phyloP scores from a whole-genome alignment of 2,329 filamentous ascomycete species.

The Nemania serpens region DNA sequence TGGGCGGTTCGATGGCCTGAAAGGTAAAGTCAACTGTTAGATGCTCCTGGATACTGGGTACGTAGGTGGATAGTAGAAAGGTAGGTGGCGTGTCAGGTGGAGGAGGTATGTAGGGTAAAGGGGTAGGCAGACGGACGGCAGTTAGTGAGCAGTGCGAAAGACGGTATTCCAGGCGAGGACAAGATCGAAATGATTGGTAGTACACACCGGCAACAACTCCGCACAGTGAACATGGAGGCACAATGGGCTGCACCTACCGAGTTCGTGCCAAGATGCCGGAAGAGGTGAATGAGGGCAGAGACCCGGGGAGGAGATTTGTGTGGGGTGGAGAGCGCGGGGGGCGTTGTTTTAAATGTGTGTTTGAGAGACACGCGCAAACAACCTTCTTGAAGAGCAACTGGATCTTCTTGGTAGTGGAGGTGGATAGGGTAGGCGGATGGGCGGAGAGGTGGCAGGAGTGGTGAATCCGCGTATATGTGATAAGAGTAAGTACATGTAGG shows the following conservation, averaged over 20 bases:
- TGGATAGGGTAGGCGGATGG: neutral
- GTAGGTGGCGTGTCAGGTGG: neutral
- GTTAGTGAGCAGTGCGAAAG: slow-evolving; percentile 2
- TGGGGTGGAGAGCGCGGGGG: neutral
- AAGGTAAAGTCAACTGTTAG: neutral
- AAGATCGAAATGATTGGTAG: slow-evolving; percentile 19
- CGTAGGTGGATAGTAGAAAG: no score
- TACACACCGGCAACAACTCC: slow-evolving; percentile 12
- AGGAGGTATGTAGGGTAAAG: slow-evolving; percentile 2
- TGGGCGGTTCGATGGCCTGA: neutral
- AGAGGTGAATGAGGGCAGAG: neutral
- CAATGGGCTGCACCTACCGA: slow-evolving; percentile 17
- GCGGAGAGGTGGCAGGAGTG: no score
- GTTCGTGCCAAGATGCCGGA: slow-evolving; percentile 4
- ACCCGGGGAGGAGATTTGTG: neutral
- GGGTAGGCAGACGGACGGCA: neutral
- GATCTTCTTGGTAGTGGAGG: neutral
- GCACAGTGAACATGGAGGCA: neutral
- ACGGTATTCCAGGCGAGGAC: slow-evolving; percentile 14
- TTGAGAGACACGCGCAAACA: slow-evolving; percentile 14
- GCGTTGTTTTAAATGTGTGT: slow-evolving; percentile 23
- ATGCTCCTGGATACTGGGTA: neutral
- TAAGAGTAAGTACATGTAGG: neutral
- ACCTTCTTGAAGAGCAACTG: neutral
- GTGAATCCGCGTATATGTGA: neutral